These are phyloP conservation scores for Hansenula sp. DNA, from an alignment of 1,139 yeast species.

Conservation along the genomic window DNA sequence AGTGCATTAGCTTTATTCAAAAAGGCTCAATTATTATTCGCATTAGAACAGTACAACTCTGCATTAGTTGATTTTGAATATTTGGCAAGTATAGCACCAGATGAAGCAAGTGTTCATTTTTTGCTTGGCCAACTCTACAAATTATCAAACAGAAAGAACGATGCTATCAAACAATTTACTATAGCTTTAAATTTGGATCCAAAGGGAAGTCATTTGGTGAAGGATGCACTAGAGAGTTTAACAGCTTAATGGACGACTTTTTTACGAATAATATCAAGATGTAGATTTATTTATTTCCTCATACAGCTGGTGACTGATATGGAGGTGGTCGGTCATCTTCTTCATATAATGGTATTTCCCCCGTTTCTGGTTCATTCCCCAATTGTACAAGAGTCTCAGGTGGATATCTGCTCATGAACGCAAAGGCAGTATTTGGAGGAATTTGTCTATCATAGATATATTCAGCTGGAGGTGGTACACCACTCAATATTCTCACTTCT, in stretches of 20 bases:
- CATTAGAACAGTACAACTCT: conserved; percentile 64
- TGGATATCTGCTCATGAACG: no score
- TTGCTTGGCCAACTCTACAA: conserved; percentile 84
- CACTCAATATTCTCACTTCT: no score
- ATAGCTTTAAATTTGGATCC: conserved; percentile 91
- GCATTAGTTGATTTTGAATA: conserved; percentile 75
- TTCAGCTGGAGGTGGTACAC: no score
- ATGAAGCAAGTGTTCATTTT: conserved; percentile 92
- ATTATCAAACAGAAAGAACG: conserved; percentile 65
- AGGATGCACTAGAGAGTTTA: conserved; percentile 70
- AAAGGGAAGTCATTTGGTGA: conserved; percentile 81
- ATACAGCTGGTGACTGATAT: no score
- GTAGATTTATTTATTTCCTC: no score
- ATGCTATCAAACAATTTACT: conserved; percentile 83
- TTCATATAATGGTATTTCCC: no score
- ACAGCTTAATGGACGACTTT: not conserved
- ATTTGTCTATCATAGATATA: no score
- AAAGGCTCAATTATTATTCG: conserved; percentile 76
- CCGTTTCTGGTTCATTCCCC: not conserved
- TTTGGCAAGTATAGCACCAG: conserved; percentile 68
- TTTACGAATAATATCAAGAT: no score
- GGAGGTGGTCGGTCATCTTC: no score
- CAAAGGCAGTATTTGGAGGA: no score
- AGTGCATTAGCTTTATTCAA: conserved; percentile 87
- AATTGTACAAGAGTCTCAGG: not conserved